Conservation (phyloP, 2,329 filamentous ascomycete species). For the Talaromyces marneffei region DNA sequence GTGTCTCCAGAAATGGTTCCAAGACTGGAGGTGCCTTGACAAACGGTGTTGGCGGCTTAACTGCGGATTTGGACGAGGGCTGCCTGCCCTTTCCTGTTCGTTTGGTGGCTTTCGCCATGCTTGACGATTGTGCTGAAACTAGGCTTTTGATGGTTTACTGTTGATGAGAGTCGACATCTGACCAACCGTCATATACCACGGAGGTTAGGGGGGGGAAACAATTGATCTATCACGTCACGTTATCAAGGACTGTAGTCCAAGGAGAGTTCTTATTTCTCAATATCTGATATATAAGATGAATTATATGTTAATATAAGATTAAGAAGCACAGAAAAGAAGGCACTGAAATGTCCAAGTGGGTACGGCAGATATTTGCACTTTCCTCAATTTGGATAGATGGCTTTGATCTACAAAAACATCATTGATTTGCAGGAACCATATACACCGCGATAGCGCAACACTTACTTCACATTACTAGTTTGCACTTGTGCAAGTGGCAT, state of each 20-base stretch:
- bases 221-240: neutral
- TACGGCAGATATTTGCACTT: neutral
- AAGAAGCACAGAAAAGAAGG: neutral
- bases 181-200: neutral
- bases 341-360: neutral
- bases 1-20: constrained; percentile 58
- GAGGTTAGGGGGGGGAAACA: too few species aligned
- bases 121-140: neutral
- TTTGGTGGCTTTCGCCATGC: constrained; percentile 34
- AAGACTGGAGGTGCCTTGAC: constrained; percentile 58
- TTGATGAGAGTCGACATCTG: neutral
- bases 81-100: constrained; percentile 27
- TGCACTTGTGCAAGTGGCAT: neutral
- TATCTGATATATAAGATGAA: neutral
- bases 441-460: neutral
- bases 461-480: neutral
- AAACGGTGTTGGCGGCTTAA: constrained; percentile 59
- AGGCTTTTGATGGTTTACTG: neutral
- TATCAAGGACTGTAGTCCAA: neutral
- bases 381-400: neutral
- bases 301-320: neutral
- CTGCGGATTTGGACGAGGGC: constrained; percentile 17
- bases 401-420: constrained; percentile 4
- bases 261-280: neutral
- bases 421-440: neutral